Percentiles rank a stretch among this genome's conserved stretches.
phyloP scores from a whole-genome alignment of 2,329 filamentous ascomycete genomes.

The Scedosporium apiospermum region DNA sequence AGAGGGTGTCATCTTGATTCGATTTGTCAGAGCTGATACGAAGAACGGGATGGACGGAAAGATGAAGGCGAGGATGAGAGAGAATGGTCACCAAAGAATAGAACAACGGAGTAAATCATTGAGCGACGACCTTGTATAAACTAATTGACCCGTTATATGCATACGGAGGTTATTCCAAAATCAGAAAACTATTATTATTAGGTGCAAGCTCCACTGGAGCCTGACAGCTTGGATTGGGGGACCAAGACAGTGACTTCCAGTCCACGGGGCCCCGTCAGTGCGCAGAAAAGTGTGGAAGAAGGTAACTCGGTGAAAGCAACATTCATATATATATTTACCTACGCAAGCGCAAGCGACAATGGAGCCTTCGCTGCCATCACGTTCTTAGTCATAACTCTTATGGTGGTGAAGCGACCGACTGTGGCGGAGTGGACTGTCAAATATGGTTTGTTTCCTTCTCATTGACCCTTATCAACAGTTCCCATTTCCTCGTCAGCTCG shows the following conservation, averaged over 20 bases:
- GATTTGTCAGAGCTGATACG: not conserved
- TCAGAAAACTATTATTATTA: too few relatives aligned
- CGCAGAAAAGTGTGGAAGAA: not conserved
- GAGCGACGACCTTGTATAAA: not conserved
- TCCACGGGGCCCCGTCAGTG: too few relatives aligned
- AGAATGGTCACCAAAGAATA: not conserved
- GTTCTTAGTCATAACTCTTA: too few relatives aligned
- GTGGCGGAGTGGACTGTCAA: too few relatives aligned
- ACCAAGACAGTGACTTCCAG: too few relatives aligned
- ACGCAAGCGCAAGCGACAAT: not conserved
- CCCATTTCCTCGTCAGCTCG: not conserved
- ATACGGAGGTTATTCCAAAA: too few relatives aligned
- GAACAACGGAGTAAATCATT: not conserved
- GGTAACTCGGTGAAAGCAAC: not conserved
- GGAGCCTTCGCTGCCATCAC: too few relatives aligned
- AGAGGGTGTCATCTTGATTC: constrained; percentile 27
- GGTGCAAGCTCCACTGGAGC: too few relatives aligned
- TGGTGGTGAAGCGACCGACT: too few relatives aligned
- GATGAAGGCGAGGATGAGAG: not conserved
- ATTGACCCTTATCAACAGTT: too few relatives aligned
- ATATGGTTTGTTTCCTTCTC: too few relatives aligned
- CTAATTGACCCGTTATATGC: not conserved
- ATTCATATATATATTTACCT: not conserved
- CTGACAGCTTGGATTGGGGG: too few relatives aligned
- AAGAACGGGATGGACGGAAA: not conserved